Conservation (phyloP, 192 early-diverging fungal species). For the Chytriomyces sp. region DNA sequence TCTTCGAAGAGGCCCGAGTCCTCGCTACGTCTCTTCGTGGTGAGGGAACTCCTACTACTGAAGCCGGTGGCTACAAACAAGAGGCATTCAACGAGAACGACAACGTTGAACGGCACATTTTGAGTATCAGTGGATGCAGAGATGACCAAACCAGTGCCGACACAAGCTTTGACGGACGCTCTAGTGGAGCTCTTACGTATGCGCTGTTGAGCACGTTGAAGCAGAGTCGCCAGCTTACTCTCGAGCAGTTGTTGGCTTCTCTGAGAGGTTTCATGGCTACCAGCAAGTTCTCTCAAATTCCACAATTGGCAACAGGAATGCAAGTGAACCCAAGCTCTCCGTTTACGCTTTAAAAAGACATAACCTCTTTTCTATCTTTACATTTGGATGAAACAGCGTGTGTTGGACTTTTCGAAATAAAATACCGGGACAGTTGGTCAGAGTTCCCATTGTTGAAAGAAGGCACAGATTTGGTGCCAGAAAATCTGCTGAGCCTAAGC, state of each 20-base stretch:
- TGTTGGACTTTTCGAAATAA: neutral
- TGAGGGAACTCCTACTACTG: neutral
- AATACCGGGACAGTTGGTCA: neutral
- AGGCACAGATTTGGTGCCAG: neutral
- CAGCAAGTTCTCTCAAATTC: conserved; percentile 36
- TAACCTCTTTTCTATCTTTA: neutral
- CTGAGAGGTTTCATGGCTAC: conserved; percentile 23
- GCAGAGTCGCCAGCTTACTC: conserved; percentile 11
- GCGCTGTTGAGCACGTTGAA: conserved; percentile 55
- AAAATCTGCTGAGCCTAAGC: neutral
- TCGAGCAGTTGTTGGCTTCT: conserved; percentile 49
- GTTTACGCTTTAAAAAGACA: conserved; percentile 12
- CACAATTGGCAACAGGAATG: conserved; percentile 38
- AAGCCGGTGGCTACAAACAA: conserved; percentile 7
- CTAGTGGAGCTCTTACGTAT: conserved; percentile 62
- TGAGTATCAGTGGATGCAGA: conserved; percentile 57
- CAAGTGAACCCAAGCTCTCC: conserved; percentile 30
- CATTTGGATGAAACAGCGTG: neutral
- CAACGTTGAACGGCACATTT: neutral
- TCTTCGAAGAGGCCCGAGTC: conserved; percentile 11
- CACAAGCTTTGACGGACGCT: conserved; percentile 57
- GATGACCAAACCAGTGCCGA: conserved; percentile 70
- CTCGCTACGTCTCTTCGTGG: neutral
- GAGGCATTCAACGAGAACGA: conserved; percentile 19
- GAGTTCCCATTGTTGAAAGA: neutral